Base-by-base conservation (phyloP, 2,329 filamentous ascomycete genomes). In the Didymosphaeria variabile region DNA sequence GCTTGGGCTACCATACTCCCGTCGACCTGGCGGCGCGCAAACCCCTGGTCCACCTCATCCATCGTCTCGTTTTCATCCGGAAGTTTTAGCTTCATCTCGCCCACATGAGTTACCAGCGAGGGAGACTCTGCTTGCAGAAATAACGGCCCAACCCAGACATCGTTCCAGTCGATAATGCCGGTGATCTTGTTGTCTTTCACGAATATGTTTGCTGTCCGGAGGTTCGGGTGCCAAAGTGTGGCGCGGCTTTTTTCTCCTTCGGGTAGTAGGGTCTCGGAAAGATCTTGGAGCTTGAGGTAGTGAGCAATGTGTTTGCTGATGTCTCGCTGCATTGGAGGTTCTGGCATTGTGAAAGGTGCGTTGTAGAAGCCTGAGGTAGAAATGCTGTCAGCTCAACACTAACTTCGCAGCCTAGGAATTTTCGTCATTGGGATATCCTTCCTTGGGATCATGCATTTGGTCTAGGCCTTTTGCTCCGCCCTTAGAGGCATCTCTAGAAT, bases 221-320 rank as follows among this genome's bases (percentile, higher is more conserved):
- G 23, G 12, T 49, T 17, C 23, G 10, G 12, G 15, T 49, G 46
- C 46, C 46, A 49, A 0, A 49, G 10, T 31, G 46, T 49, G 15
- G 46, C 26, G 2, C 46, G 23, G 46, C 23, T 49, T 17, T 31
- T 17, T 32, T 49, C 46, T 49, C 46, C 46, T 13, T 17, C 26
- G 23, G 46, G 46, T 17, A 49, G 17, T 1, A 49, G 5, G 26
- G 31, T 17, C 7, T 49, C 46, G 5, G 26, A 1, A 23, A 49
- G 23, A 15, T 49, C 46, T 32, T n/a, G 26, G 6, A 49, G 26
- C 46, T 49, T 29, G 5, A 32, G 23, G 15, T 49, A 49, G 10
- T 32, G 23, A 15, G 46, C 17, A 23, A 49, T 49, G 23, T 49
- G 26, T 32, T 49, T 49, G 23, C 46, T 49, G n/a, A 47, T 47